Evolutionary conservation across 768 basidiomycete genomes (phyloP), one percentile per base, ranked within the genome.

Genomic region (Collybia nuda): DNA sequence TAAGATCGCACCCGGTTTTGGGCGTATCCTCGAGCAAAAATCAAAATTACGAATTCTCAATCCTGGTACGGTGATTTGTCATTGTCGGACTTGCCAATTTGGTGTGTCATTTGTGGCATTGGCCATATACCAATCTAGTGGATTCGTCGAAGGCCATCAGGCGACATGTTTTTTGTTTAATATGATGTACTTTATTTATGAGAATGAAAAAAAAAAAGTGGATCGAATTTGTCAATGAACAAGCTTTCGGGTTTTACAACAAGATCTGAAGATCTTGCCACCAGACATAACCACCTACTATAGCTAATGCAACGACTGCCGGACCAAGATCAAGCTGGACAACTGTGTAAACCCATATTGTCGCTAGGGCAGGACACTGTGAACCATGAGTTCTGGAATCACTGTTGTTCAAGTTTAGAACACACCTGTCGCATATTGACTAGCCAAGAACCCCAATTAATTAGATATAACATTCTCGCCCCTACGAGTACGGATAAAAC

Each of bases 21-120:
- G 86, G 87, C 84, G 87, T 89, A 89, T 89, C 66, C 73, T 85
- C 81, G 84, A 85, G 86, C 88, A 79, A 58, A 88, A 35, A 88
- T 71, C 41, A 57, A 75, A 55, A 46, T 40, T 21, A 21, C 40
- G 32, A 40, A 28, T 35, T 14, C 41, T 44, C 23, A 40, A 45
- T 29, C 37, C 37, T 35, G 24, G 39, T 23, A 28, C 22, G 18
- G 5, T 29, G 15, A 17, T 28, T 19, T 18, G 35, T 22, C 36
- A 15, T 21, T 26, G 15, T 32, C 32, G 14, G 32, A 14, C 32
- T 32, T 32, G 17, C 22, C 44, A 44, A 18, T 21, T 45, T 22
- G 12, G 12, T 19, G n/a, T 5, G 6, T 45, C 17, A 45, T 22
- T 22, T 45, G 28, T 23, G 45, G 24, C 19, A n/a, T 24, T 32